A percentile compares a stretch with the other conserved stretches of the same genome.
These are phyloP conservation scores for Verticillium dahliae DNA, from an alignment of 2,329 filamentous ascomycete species.

Conservation along the genomic window DNA sequence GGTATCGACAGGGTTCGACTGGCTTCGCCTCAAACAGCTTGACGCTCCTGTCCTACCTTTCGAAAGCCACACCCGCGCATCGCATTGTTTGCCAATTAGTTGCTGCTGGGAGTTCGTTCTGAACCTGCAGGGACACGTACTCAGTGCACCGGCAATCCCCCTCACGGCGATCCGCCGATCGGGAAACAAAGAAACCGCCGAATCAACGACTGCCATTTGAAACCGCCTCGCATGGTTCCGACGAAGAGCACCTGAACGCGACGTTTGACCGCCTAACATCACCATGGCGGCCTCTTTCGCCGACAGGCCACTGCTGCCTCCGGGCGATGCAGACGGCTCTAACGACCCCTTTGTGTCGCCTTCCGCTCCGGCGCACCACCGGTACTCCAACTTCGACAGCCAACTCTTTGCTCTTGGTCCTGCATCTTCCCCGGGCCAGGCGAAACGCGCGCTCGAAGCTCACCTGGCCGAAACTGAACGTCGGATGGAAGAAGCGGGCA, in stretches of 20 bases:
- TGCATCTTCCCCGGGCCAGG: constrained; percentile 73
- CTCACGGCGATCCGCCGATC: not conserved
- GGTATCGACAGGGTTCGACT: not conserved
- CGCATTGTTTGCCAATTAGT: not conserved
- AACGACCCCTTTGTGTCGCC: constrained; percentile 54
- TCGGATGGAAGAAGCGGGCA: constrained; percentile 84
- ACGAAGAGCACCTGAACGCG: not conserved
- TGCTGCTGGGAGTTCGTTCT: not conserved
- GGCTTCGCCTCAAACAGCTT: not conserved
- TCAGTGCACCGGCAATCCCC: not conserved
- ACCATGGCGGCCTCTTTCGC: constrained; percentile 29
- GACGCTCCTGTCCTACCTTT: not conserved
- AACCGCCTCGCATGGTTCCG: not conserved
- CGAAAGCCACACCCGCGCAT: not conserved
- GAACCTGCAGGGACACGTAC: too few species aligned
- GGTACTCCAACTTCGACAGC: constrained; percentile 78
- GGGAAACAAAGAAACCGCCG: not conserved
- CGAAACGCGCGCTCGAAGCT: constrained; percentile 81
- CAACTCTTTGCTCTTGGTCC: constrained; percentile 73
- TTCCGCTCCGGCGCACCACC: constrained; percentile 46
- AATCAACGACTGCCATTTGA: not conserved
- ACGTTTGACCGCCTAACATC: not conserved
- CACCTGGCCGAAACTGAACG: constrained; percentile 90
- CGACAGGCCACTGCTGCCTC: constrained; percentile 32
- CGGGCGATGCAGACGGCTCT: constrained; percentile 25